Evolutionary conservation across 331 rosid species (phyloP), one percentile per base, ranked within the genome.

Genomic region (Pyrus hybrid): DNA sequence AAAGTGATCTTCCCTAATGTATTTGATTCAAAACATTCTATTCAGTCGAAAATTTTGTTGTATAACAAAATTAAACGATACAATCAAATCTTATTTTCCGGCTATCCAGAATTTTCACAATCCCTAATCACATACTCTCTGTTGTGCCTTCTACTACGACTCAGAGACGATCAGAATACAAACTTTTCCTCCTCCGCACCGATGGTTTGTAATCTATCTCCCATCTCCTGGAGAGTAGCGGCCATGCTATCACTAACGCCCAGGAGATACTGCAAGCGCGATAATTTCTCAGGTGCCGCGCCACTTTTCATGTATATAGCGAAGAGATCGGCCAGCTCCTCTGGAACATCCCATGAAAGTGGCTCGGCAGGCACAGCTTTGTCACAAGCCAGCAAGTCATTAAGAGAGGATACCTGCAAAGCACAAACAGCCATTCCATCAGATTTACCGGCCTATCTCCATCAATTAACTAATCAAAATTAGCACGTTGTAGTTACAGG

Each of bases 371-470:
- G 96, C 23, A 92, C 93, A 13, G 99, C 99, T 80, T 90, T 94
- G 88, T 94, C 97, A 83, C 97, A 94, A 64, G 99, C 91, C 84
- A 94, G 90, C 75, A 94, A 84, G 80, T 94, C 96, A 68, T 94
- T 94, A 51, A 94, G 90, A 63, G 99, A 94, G 57, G 99, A 89
- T 71, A 92, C 90, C 99, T 94, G 83, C 84, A 86, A 77, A 54
- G 64, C 72, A 68, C 63, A 70, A 70, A 33, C 3, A 70, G 28
- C 13, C 53, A 61, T 23, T 54, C 71, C 43, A 65, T 72, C 53
- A 57, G 70, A 68, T 17, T 29, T 63, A 29, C 68, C 43, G 10
- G 43, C 68, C 43, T 13, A 61, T 5, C 14, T 25, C 66, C 18
- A 58, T 14, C 13, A 58, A 26, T 61, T 17, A 7, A 25, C 5